A percentile compares a stretch with the other conserved stretches of the same genome.
Conservation (phyloP, 345 rosid species). For the Clarkia xantiana region DNA sequence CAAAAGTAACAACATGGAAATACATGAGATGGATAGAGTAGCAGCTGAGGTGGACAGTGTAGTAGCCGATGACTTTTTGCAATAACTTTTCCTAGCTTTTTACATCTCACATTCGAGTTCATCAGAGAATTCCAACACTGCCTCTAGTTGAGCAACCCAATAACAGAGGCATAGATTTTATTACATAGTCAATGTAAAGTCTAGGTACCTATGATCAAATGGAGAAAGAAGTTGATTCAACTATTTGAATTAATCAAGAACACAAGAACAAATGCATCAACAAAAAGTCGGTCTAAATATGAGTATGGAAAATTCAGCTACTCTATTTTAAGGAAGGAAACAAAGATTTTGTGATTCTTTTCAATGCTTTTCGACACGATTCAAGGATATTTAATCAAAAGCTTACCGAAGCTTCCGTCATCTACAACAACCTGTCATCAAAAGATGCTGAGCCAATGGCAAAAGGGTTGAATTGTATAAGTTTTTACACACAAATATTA, state of each 20-base stretch:
- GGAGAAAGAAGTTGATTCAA: slow-evolving; percentile 5
- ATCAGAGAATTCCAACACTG: slow-evolving; percentile 42
- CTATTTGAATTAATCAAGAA: not conserved
- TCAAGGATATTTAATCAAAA: slow-evolving; percentile 75
- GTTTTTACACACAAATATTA: slow-evolving; percentile 25
- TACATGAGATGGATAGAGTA: no score
- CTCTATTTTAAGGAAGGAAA: slow-evolving; percentile 35
- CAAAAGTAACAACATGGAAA: slow-evolving; percentile 48
- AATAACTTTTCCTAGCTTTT: slow-evolving; percentile 56
- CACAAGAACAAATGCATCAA: not conserved
- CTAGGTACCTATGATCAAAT: slow-evolving; percentile 31
- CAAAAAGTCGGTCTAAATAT: not conserved
- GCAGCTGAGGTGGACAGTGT: slow-evolving; percentile 38
- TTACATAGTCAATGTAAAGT: slow-evolving; percentile 35
- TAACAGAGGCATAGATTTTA: slow-evolving; percentile 67
- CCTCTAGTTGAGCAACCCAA: slow-evolving; percentile 66
- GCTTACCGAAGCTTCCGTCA: slow-evolving; percentile 25
- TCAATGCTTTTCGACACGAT: slow-evolving; percentile 53
- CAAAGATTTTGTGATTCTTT: slow-evolving; percentile 36
- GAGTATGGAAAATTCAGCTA: slow-evolving; percentile 27
- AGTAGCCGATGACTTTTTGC: slow-evolving; percentile 73
- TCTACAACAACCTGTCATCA: slow-evolving; percentile 28
- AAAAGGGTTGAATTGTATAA: no score
- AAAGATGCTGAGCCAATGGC: slow-evolving; percentile 4
- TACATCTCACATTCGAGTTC: slow-evolving; percentile 38